Conservation (phyloP, 176 grass and related monocot genomes). For the Canna indica region DNA sequence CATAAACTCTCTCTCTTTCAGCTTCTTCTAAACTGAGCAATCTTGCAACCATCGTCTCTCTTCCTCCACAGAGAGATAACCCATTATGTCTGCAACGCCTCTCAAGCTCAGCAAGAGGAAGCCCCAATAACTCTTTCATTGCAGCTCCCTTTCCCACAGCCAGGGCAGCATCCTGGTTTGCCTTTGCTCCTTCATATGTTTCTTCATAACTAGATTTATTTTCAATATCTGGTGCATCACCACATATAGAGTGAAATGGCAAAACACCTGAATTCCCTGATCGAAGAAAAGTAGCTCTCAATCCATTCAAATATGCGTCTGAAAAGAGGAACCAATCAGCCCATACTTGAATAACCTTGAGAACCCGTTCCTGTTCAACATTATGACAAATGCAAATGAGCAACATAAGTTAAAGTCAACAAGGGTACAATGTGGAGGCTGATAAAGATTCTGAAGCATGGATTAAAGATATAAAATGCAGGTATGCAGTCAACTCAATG, state of each 20-base stretch:
- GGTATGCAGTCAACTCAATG: background rate
- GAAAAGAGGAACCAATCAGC: constrained; percentile 99
- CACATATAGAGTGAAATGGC: constrained; percentile 69
- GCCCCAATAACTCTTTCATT: constrained; percentile 64
- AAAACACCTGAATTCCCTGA: constrained; percentile 67
- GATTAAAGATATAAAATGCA: background rate
- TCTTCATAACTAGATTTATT: constrained; percentile 55
- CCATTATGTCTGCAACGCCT: constrained; percentile 91
- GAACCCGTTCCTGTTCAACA: constrained; percentile 78
- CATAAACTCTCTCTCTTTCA: constrained; percentile 54
- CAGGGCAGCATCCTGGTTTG: constrained; percentile 83
- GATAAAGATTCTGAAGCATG: background rate
- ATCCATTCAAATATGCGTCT: constrained; percentile 90
- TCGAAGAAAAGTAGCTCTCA: constrained; percentile 87
- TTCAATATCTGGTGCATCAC: constrained; percentile 88
- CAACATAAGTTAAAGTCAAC: constrained; percentile 16
- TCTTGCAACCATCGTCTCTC: constrained; percentile 95
- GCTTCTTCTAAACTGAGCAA: constrained; percentile 90
- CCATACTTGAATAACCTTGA: constrained; percentile 99
- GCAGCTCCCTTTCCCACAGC: constrained; percentile 72
- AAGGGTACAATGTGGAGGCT: background rate
- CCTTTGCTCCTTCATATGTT: constrained; percentile 49
- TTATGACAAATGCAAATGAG: constrained; percentile 28
- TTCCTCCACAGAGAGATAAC: constrained; percentile 73
- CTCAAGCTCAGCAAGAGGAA: constrained; percentile 87